phyloP scores from a whole-genome alignment of 257 asterid species.

The Primulina tabacum region DNA sequence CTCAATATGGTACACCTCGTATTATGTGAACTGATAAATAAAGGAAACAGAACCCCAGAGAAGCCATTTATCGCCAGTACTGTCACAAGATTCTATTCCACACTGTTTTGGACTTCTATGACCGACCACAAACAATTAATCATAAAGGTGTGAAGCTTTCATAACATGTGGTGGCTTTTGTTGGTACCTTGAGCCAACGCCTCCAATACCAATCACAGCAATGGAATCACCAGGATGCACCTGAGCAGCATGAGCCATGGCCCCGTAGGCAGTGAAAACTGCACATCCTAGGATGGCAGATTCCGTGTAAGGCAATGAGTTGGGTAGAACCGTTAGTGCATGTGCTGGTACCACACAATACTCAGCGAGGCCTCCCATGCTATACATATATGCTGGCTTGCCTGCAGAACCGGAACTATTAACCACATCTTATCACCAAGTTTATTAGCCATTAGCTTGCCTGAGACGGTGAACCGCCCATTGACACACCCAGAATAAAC shows the following conservation, averaged over 20 bases:
- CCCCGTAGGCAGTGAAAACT: conserved; percentile 97
- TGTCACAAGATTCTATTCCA: neutral
- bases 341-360: conserved; percentile 94
- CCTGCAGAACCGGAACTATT: conserved; percentile 48
- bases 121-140: conserved; percentile 5
- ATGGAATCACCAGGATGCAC: conserved; percentile 85
- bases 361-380: conserved; percentile 99
- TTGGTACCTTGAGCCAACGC: conserved; percentile 95
- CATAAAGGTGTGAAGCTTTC: conserved; percentile 5
- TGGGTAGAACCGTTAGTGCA: conserved; percentile 72
- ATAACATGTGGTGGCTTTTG: neutral
- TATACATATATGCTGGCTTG: conserved; percentile 94
- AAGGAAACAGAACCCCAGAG: neutral
- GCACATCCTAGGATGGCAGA: conserved; percentile 97
- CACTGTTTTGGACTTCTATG: neutral
- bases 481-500: neutral
- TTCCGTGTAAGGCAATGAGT: conserved; percentile 81
- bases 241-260: conserved; percentile 98
- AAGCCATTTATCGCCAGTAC: neutral
- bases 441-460: conserved; percentile 16
- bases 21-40: neutral
- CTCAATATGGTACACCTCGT: neutral
- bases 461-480: neutral
- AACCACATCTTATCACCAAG: conserved; percentile 22
- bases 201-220: conserved; percentile 97